Base-by-base conservation (phyloP, 192 early-diverging fungal genomes). In the Helicostylum pulchrum region DNA sequence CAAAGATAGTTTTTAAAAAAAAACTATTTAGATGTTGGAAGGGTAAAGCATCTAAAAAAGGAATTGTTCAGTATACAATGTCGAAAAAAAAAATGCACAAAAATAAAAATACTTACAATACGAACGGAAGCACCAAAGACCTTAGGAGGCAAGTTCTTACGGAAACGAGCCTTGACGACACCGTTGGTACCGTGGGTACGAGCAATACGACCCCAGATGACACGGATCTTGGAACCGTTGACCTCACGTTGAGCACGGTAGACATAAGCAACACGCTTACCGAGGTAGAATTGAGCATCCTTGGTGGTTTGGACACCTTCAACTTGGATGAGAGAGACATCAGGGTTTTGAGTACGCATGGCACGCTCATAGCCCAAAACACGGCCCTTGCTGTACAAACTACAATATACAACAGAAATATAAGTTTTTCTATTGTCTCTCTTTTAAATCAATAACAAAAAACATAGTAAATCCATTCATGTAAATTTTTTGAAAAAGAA, bases 371-470 rank as follows among this genome's bases (percentile, higher is more conserved):
- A 96, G 67, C 96, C 95, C 77, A 97, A 90, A 80, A 97, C 86
- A 75, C 93, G 89, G 78, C 89, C 97, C 85, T 97, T 97, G 78
- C 90, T 87, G 90, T 97, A 98, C 72, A 98, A 90, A 85, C 97
- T 99, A 75, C 42, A 62, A 52, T 56, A 64, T 44, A 26, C 6
- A 31, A 48, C 30, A 48, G n/a, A n/a, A n/a, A n/a, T 39, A 39
- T 39, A 39, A 39, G 36, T 39, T 10, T 39, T 7, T 36, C 7
- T 0, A 9, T 39, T 39, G 5, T 39, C 36, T 39, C 36, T 39
- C 36, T 39, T 39, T 10, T 26, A 26, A 26, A 2, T 26, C 26
- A 26, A 26, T 26, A 26, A 26, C 26, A 26, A 26, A n/a, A 26
- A 26, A 26, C 26, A 26, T 26, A 26, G 26, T 26, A 26, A 26